These are phyloP conservation scores for Grigorovia jiainica DNA, from an alignment of 805 yeast genomes.

Conservation along the genomic window DNA sequence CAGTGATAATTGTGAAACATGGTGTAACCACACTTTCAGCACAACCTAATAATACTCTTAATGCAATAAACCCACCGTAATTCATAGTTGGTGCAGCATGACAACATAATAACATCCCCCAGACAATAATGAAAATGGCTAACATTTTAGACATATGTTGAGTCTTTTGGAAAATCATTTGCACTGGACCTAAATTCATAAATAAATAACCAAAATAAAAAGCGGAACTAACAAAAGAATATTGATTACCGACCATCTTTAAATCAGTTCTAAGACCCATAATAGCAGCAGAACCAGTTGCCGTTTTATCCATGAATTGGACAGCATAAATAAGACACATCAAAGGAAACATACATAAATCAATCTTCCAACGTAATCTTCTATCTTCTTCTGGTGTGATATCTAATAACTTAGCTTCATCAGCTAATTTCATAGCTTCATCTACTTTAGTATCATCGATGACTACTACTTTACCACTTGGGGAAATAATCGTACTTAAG, in stretches of 20 bases:
- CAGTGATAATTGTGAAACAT: conserved; percentile 44
- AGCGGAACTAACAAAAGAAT: conserved; percentile 50
- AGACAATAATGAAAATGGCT: conserved; percentile 39
- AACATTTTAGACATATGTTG: conserved; percentile 45
- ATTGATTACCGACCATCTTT: conserved; percentile 35
- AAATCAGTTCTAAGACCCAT: conserved; percentile 40
- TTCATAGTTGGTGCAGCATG: conserved; percentile 38
- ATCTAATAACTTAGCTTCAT: conserved; percentile 25
- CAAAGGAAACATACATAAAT: conserved; percentile 40
- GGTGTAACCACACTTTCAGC: conserved; percentile 49
- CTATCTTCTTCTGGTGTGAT: conserved; percentile 28
- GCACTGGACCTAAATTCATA: conserved; percentile 37
- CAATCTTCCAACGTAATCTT: conserved; percentile 40
- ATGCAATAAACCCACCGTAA: conserved; percentile 37
- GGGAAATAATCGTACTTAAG: conserved; percentile 16
- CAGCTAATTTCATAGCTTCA: conserved; percentile 36
- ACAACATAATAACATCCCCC: conserved; percentile 54
- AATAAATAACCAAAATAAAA: conserved; percentile 57
- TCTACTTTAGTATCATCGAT: conserved; percentile 36
- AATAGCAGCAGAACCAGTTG: conserved; percentile 44
- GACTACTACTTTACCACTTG: conserved; percentile 18
- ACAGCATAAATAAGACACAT: conserved; percentile 40
- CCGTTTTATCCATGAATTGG: conserved; percentile 53
- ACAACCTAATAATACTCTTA: conserved; percentile 43
- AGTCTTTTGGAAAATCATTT: conserved; percentile 36